A percentile compares a stretch with the other conserved stretches of the same genome.
These are phyloP conservation scores for Phaeosphaeria sp. DNA, from an alignment of 2,329 filamentous ascomycete genomes.

Conservation along the genomic window DNA sequence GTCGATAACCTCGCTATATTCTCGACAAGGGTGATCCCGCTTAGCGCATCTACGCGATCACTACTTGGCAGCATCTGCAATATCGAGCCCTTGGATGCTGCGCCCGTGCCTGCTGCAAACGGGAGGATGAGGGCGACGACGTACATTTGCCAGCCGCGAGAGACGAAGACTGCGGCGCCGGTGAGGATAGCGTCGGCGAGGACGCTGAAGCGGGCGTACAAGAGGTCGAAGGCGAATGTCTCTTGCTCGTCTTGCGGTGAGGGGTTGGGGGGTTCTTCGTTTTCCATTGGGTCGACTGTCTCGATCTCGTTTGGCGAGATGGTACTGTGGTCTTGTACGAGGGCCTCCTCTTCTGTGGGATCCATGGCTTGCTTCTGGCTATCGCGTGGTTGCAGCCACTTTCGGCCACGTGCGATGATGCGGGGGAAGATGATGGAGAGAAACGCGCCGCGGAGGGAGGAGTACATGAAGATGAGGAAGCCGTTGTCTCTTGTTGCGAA, in stretches of 20 bases:
- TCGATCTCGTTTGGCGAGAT: constrained; percentile 41
- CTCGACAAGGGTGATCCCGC: constrained; percentile 73
- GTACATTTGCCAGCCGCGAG: constrained; percentile 72
- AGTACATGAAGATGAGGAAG: constrained; percentile 55
- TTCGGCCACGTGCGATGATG: constrained; percentile 52
- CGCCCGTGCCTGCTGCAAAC: constrained; percentile 72
- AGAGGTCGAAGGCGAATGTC: constrained; percentile 68
- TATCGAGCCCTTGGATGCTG: constrained; percentile 76
- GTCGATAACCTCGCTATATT: constrained; percentile 71
- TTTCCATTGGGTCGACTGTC: constrained; percentile 57
- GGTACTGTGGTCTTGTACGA: constrained; percentile 30
- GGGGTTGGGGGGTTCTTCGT: constrained; percentile 56
- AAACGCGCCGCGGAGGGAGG: constrained; percentile 53
- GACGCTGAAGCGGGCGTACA: constrained; percentile 71
- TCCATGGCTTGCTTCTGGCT: constrained; percentile 5
- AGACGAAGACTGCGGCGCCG: constrained; percentile 67
- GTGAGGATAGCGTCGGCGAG: constrained; percentile 71
- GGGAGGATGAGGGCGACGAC: constrained; percentile 70
- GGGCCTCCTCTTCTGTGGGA: constrained; percentile 16
- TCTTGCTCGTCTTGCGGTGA: constrained; percentile 51
- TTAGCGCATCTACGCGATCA: constrained; percentile 70
- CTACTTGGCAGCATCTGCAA: constrained; percentile 70
- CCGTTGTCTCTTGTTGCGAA: constrained; percentile 56
- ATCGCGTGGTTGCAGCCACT: constrained; percentile 47
- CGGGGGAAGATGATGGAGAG: constrained; percentile 54